Conservation (phyloP, 2,329 filamentous ascomycete species). For the Dactylellina cionopaga region DNA sequence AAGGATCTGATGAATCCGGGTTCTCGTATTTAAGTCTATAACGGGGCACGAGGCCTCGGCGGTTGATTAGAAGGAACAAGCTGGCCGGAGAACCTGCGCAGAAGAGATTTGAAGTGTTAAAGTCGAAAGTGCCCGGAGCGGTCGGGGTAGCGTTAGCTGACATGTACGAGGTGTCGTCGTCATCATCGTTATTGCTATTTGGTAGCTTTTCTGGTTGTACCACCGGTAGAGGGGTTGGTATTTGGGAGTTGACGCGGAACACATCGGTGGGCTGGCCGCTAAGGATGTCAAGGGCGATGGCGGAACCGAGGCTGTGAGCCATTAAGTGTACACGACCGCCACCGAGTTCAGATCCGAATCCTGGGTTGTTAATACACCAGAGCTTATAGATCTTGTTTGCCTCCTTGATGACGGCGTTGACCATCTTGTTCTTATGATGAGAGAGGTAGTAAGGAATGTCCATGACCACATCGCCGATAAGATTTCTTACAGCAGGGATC, state of each 20-base stretch:
- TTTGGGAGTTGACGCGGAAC: constrained; percentile 29
- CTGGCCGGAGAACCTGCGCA: constrained; percentile 88
- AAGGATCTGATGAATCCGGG: constrained; percentile 64
- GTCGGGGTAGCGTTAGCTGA: constrained; percentile 33
- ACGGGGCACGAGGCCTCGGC: constrained; percentile 76
- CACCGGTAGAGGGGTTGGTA: constrained; percentile 48
- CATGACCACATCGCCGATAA: constrained; percentile 97
- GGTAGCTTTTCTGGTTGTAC: constrained; percentile 58
- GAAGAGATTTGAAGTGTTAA: constrained; percentile 89
- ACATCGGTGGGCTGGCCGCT: constrained; percentile 81
- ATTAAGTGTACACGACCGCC: constrained; percentile 89
- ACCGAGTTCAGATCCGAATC: constrained; percentile 70
- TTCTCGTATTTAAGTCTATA: constrained; percentile 76
- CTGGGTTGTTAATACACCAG: constrained; percentile 93
- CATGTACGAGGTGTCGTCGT: constrained; percentile 60
- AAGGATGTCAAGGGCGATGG: constrained; percentile 91
- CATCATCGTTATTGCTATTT: too few species aligned
- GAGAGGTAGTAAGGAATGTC: constrained; percentile 98
- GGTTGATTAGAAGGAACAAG: constrained; percentile 90
- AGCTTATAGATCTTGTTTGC: constrained; percentile 95
- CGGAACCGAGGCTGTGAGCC: constrained; percentile 90
- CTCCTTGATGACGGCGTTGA: constrained; percentile 84
- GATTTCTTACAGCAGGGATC: constrained; percentile 88
- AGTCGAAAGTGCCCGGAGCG: constrained; percentile 73
- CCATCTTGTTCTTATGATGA: constrained; percentile 94